Conservation (phyloP, 2,329 filamentous ascomycete species). For the Gaeumannomyces sp. region DNA sequence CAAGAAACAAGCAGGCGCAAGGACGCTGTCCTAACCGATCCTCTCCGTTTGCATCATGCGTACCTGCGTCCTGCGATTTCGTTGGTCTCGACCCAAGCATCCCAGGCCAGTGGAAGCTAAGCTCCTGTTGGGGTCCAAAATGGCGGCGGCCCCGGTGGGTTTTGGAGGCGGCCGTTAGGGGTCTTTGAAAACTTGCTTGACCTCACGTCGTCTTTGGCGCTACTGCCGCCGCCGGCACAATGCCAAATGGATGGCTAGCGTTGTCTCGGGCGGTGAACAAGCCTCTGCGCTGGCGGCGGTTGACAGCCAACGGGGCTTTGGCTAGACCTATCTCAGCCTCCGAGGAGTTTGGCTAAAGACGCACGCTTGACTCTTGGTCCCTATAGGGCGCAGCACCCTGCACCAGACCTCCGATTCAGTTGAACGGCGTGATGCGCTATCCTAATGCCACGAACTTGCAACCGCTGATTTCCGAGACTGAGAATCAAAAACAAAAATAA, state of each 20-base stretch:
- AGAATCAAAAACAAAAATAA: not conserved
- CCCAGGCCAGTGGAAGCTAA: not conserved
- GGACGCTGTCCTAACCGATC: not conserved
- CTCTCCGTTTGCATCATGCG: not conserved
- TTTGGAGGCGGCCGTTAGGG: too few species aligned
- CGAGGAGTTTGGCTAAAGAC: not conserved
- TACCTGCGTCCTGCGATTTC: not conserved
- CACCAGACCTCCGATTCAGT: too few species aligned
- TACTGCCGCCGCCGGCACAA: not conserved
- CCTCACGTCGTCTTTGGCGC: not conserved
- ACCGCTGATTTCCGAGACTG: not conserved
- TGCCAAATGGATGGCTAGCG: not conserved
- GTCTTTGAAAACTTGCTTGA: not conserved
- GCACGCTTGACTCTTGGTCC: too few species aligned
- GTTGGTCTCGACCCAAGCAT: not conserved
- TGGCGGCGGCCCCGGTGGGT: too few species aligned
- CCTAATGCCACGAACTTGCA: too few species aligned
- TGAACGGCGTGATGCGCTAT: too few species aligned
- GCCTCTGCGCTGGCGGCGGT: too few species aligned
- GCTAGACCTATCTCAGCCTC: not conserved
- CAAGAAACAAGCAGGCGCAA: not conserved
- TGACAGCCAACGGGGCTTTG: not conserved
- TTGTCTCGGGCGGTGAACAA: not conserved
- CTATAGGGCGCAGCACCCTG: too few species aligned
- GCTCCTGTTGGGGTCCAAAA: too few species aligned